Conservation (phyloP, 495 filamentous ascomycete species). For the Podospora pseudoanserina region DNA sequence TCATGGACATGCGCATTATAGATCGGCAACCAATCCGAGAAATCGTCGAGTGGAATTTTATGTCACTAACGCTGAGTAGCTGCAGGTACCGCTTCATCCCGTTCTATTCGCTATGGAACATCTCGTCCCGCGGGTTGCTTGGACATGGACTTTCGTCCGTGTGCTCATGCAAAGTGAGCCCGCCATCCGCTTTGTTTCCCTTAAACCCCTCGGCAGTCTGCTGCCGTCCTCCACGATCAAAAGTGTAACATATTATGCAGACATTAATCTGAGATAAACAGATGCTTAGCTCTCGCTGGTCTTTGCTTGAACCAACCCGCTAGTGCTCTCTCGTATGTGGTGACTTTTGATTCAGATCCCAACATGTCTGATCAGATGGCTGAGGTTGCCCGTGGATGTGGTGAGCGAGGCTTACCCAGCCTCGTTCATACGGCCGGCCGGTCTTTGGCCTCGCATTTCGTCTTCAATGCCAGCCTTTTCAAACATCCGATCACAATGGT, state of each 20-base stretch:
- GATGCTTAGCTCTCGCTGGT: neutral
- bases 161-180: slow-evolving; percentile 7
- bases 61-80: neutral
- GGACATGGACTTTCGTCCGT: slow-evolving; percentile 2
- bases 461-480: neutral
- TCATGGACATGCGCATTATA: slow-evolving; percentile 14
- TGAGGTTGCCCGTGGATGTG: neutral
- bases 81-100: slow-evolving; percentile 9
- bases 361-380: neutral
- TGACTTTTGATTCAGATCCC: neutral
- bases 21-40: slow-evolving; percentile 17
- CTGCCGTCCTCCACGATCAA: neutral
- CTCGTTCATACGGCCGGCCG: neutral
- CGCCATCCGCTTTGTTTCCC: neutral
- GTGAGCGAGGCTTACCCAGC: neutral
- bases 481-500: neutral
- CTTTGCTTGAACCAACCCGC: neutral
- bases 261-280: neutral
- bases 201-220: neutral
- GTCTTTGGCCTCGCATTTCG: too few relatives aligned
- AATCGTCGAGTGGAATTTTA: neutral
- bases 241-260: neutral
- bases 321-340: neutral
- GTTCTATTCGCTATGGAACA: slow-evolving; percentile 10
- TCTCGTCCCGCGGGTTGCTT: slow-evolving; percentile 1